Evolutionary conservation across 257 asterid genomes (phyloP), one percentile per base, ranked within the genome.

Genomic region (Solanum arcanum): DNA sequence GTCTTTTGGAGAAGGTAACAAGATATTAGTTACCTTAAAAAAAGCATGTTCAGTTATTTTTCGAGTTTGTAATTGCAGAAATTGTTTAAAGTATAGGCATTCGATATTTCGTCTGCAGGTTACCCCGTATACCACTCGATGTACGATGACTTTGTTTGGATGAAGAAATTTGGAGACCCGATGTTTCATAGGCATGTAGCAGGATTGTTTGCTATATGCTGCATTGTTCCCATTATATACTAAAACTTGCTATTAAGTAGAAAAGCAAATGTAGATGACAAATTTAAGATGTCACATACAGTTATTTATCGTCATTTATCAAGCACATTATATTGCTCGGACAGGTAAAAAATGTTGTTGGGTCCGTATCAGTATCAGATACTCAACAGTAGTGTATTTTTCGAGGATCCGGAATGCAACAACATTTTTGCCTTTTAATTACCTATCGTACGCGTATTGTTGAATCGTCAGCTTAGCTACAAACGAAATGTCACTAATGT

Each of bases 161-260:
- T 95, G 99, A 93, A 88, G 90, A 95, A 92, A 90, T 96, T 93
- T 87, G 99, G 98, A 29, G 99, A 96, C 83, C 99, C 98, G 8
- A 86, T 87, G 94, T 95, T 96, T 88, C 95, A 86, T 72, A 95
- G 97, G 92, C 96, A 95, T 85, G 94, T 90, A 47, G 98, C 99
- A 96, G 96, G 98, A 90, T 52, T 44, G 91, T 93, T 82, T 89
- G 72, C 14, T 27, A 62, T 86, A 62, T 35, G 66, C 31, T 62
- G 27, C 29, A 70, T 66, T 80, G 64, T 27, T 80, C 56, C 85
- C 21, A 1, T 80, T 81, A 49, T 47, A 81, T 27, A 68, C 66
- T 81, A 27, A 47, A 81, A 81, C 18, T 16, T 15, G 68, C 68
- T 47, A 9, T 81, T 9, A 29, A 81, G 41, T 47, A 81, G 66